Conservation (phyloP, 805 yeast genomes). For the Candida broadrunensis region DNA sequence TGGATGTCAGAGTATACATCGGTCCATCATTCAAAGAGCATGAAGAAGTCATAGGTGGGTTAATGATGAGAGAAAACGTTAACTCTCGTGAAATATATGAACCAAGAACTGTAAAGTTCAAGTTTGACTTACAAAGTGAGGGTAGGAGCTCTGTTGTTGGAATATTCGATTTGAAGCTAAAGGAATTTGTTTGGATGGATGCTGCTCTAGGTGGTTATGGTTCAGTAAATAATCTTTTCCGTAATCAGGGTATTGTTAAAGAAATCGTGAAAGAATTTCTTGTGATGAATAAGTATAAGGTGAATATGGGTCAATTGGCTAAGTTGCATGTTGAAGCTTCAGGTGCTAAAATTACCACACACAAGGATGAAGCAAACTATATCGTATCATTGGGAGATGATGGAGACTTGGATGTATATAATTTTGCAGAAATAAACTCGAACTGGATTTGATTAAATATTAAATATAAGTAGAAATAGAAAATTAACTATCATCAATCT, state of each 20-base stretch:
- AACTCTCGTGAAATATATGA: slow-evolving; percentile 7
- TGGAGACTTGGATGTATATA: slow-evolving; percentile 8
- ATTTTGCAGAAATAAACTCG: slow-evolving; percentile 9
- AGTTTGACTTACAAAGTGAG: slow-evolving; percentile 5
- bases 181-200: slow-evolving; percentile 7
- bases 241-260: background rate
- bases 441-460: slow-evolving; percentile 4
- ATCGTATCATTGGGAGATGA: slow-evolving; percentile 7
- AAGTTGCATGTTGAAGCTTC: slow-evolving; percentile 4
- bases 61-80: slow-evolving; percentile 6
- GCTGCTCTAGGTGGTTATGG: background rate
- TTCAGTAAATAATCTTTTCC: slow-evolving; percentile 1
- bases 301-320: slow-evolving; percentile 4
- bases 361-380: slow-evolving; percentile 6
- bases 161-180: slow-evolving; percentile 5
- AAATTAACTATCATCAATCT: too few species aligned
- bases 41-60: slow-evolving; percentile 8
- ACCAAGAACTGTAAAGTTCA: slow-evolving; percentile 6
- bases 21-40: slow-evolving; percentile 6
- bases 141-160: slow-evolving; percentile 1
- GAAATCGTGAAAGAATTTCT: slow-evolving; percentile 1
- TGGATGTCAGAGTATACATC: slow-evolving; percentile 4
- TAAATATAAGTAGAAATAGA: too few species aligned
- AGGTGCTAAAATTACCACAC: slow-evolving; percentile 1
- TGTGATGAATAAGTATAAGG: slow-evolving; percentile 3